Evolutionary conservation across 83 land plant species (phyloP), one percentile per base, ranked within the genome.

Genomic region (Picea abies): DNA sequence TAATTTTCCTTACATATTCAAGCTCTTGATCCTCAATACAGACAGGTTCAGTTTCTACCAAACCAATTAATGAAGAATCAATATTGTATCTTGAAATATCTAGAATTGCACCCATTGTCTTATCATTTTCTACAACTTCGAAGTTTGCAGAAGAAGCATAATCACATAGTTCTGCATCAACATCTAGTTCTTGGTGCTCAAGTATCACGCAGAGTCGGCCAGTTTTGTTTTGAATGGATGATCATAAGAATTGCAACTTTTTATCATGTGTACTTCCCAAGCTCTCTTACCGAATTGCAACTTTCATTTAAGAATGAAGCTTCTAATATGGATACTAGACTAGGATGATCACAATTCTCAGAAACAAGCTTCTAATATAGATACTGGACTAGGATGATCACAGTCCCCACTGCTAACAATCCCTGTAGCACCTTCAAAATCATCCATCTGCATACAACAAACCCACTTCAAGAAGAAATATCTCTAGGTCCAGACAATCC

Each of bases 331-430:
- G 1, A 1, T 37, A 37, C 3, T 1, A 37, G 3, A 37, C 3
- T 37, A 37, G 2, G 2, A 37, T 37, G 39, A 37, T 37, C n/a
- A n/a, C n/a, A n/a, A n/a, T n/a, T n/a, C n/a, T n/a, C n/a, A n/a
- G n/a, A n/a, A n/a, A 29, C 89, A 85, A 64, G 85, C 86, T 70
- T 90, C 94, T 77, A 92, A 83, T 82, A 85, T 85, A 11, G 94
- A 92, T 12, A 90, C 82, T 29, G 94, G 92, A 84, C 91, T 92
- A 0, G 87, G 88, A 60, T 82, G 84, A 4, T 85, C 82, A 77
- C 63, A 71, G 23, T 86, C 86, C 29, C 23, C 67, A 76, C 61
- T 58, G 22, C 29, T 49, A 52, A 22, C 25, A 47, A 35, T 49
- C 23, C 47, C 60, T 52, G 4, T 14, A 52, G 15, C 79, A 56